A percentile compares a stretch with the other conserved stretches of the same genome.
These are phyloP conservation scores for Boletus calvinii DNA, from an alignment of 1,284 basidiomycete species.

Conservation along the genomic window DNA sequence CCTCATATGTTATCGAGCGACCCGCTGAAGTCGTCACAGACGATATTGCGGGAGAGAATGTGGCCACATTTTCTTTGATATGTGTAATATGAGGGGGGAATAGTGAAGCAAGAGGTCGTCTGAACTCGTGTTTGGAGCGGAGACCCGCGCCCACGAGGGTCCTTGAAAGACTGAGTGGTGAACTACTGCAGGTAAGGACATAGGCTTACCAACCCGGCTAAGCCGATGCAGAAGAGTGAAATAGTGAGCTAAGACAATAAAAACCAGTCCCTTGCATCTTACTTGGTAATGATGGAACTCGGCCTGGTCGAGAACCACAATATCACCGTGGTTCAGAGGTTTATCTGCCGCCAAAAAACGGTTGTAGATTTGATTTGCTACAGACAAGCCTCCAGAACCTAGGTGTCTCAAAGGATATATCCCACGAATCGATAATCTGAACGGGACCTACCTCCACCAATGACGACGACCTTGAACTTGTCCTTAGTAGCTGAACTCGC, in stretches of 20 bases:
- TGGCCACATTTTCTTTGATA: slow-evolving; percentile 71
- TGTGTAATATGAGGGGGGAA: slow-evolving; percentile 76
- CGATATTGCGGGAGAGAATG: slow-evolving; percentile 77
- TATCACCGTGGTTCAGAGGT: slow-evolving; percentile 68
- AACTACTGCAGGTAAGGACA: background rate
- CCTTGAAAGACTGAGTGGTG: slow-evolving; percentile 46
- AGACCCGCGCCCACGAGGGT: slow-evolving; percentile 92
- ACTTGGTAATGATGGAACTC: slow-evolving; percentile 81
- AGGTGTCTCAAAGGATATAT: background rate
- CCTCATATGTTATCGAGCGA: slow-evolving; percentile 78
- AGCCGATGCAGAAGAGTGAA: background rate
- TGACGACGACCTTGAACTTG: slow-evolving; percentile 61
- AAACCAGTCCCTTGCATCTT: slow-evolving; percentile 10
- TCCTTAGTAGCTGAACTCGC: slow-evolving; percentile 44
- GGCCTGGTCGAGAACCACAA: slow-evolving; percentile 80
- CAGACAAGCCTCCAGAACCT: slow-evolving; percentile 78
- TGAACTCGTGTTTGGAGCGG: slow-evolving; percentile 64
- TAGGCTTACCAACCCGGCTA: slow-evolving; percentile 74
- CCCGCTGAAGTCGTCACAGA: slow-evolving; percentile 73
- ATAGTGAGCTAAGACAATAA: slow-evolving; percentile 10
- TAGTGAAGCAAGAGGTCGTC: slow-evolving; percentile 64
- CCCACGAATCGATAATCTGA: background rate
- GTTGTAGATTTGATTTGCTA: slow-evolving; percentile 82
- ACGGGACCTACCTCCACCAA: slow-evolving; percentile 58
- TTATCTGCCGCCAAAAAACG: slow-evolving; percentile 72